Conservation (phyloP, 2,329 filamentous ascomycete genomes). For the Tolypocladium cylindrosporum region DNA sequence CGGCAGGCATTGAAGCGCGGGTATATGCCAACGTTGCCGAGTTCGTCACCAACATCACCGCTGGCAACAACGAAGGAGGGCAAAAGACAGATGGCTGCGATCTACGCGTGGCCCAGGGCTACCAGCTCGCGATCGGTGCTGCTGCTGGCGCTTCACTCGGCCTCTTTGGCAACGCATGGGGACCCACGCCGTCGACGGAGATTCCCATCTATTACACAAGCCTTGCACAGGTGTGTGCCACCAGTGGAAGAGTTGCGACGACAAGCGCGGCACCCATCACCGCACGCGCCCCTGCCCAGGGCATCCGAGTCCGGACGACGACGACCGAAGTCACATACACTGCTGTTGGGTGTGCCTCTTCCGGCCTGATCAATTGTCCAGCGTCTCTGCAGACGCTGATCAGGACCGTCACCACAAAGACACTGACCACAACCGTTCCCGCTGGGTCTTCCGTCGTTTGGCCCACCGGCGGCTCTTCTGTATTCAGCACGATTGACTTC, state of each 20-base stretch:
- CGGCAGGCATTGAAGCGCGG: conserved; percentile 35
- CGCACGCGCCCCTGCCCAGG: not conserved
- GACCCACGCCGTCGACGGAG: conserved; percentile 33
- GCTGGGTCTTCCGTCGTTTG: conserved; percentile 20
- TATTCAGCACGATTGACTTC: conserved; percentile 28
- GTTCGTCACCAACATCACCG: conserved; percentile 41
- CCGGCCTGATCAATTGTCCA: conserved; percentile 37
- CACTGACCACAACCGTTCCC: conserved; percentile 28
- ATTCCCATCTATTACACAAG: conserved; percentile 45
- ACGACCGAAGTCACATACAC: conserved; percentile 30
- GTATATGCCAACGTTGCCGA: conserved; percentile 44
- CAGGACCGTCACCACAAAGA: conserved; percentile 25
- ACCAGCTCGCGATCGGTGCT: conserved; percentile 42
- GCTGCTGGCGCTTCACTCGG: conserved; percentile 41
- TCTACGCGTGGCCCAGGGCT: conserved; percentile 36
- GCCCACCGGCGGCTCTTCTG: conserved; percentile 9
- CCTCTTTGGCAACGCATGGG: conserved; percentile 35
- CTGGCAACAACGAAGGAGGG: conserved; percentile 11
- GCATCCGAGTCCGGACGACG: conserved; percentile 11
- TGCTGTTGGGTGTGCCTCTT: conserved; percentile 31
- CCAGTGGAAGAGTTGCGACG: not conserved
- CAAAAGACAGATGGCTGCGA: conserved; percentile 28
- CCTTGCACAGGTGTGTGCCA: conserved; percentile 13
- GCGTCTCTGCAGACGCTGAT: conserved; percentile 35
- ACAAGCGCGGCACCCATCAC: not conserved